Percentiles rank a stretch among this genome's conserved stretches.
Conservation (phyloP, 1,284 basidiomycete species). For the Ceratobasidium sp. region DNA sequence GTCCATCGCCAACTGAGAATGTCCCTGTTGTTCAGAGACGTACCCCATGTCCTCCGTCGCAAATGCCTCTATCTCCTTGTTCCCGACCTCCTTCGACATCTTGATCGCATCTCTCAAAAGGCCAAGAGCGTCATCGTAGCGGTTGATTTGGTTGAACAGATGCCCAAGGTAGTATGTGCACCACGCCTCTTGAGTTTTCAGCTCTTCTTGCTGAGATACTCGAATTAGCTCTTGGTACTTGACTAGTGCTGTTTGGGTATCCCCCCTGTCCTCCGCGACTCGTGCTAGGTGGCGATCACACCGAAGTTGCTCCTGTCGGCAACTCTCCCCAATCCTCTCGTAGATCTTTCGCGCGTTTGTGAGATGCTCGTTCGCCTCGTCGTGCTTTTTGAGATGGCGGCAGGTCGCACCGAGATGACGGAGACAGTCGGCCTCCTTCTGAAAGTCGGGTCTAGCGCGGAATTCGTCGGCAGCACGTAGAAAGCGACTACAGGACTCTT, state of each 20-base stretch:
- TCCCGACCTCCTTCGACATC: not conserved
- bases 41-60: constrained; percentile 37
- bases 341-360: constrained; percentile 11
- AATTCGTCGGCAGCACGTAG: constrained; percentile 12
- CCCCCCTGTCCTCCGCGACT: constrained; percentile 28
- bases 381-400: constrained; percentile 17
- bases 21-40: constrained; percentile 10
- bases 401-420: constrained; percentile 30
- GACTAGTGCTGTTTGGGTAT: not conserved
- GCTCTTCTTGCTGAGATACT: not conserved
- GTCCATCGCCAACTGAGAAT: not conserved
- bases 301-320: constrained; percentile 23
- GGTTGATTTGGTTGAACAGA: constrained; percentile 9
- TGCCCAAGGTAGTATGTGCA: constrained; percentile 30
- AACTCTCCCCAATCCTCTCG: constrained; percentile 13
- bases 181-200: constrained; percentile 25
- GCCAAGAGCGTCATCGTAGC: constrained; percentile 22
- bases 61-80: constrained; percentile 28
- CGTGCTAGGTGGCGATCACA: constrained; percentile 31
- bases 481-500: constrained; percentile 13
- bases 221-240: constrained; percentile 13
- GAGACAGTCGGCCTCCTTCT: constrained; percentile 32
- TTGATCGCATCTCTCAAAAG: constrained; percentile 5
- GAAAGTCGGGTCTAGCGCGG: not conserved
- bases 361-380: constrained; percentile 27